Base-by-base conservation (phyloP, 1,139 yeast genomes). In the Taiozyma sp. region DNA sequence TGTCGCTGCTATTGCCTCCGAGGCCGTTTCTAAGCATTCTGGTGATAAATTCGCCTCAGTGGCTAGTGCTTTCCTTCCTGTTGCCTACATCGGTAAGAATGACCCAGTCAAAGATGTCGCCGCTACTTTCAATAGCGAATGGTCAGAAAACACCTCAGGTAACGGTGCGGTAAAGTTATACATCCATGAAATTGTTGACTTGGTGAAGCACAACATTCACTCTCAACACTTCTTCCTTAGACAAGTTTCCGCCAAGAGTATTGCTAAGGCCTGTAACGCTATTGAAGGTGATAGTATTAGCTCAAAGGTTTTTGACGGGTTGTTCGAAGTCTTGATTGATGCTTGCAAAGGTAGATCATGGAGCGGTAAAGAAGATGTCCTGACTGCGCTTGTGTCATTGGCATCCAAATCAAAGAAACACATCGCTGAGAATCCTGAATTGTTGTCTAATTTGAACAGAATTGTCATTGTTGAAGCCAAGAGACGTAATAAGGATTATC, bases 141-240 rank as follows among this genome's bases (percentile, higher is more conserved):
- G 97, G 98, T 74, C 79, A 22, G 96, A 88, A 59, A 84, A 85
- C 53, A 79, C 95, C 0, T 85, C 91, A 30, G 88, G 88, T 7
- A 70, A 77, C 22, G 88, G 83, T 42, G 84, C 96, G 0, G 73
- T 90, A 19, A 81, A 79, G 58, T 70, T 90, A 4, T 90, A 89
- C 60, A 69, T 87, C 47, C 68, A 71, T n/a, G 98, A 93, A 56
- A 88, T 93, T 42, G 65, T 84, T 40, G 69, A 63, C 0, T 63
- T 87, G 39, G 75, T 83, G 21, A 70, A 73, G 35, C 64, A 65
- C 7, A 69, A 86, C 54, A 72, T 86, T 39, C 68, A 70, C 8
- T 81, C 90, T 3, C 80, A 74, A 46, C 77, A 80, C 51, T 89
- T 88, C 71, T 72, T 74, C 26, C 72, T 87, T 14, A 76, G 96